Conservation (phyloP, 2,329 filamentous ascomycete genomes). For the Xylariales sp. region DNA sequence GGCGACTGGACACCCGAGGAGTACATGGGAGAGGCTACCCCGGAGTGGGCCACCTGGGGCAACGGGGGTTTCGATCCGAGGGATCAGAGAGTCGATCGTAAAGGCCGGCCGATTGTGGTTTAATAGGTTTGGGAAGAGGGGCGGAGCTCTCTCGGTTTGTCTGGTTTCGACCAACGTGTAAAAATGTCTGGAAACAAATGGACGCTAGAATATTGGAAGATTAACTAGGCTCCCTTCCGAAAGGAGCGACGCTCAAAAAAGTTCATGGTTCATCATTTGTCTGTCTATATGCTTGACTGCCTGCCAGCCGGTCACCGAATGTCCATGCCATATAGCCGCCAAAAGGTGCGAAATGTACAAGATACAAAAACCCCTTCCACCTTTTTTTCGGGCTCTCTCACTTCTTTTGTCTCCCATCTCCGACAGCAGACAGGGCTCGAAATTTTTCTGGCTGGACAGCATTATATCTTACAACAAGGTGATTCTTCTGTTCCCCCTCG, state of each 20-base stretch:
- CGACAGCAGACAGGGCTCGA: neutral
- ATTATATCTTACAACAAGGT: constrained; percentile 10
- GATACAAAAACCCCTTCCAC: constrained; percentile 1
- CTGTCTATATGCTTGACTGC: constrained; percentile 5
- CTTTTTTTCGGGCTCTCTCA: neutral
- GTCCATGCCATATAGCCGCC: constrained; percentile 3
- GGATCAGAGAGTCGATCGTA: constrained; percentile 81
- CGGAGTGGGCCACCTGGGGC: constrained; percentile 93
- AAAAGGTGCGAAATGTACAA: constrained; percentile 11
- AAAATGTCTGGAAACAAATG: too few species aligned
- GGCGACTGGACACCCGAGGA: constrained; percentile 81
- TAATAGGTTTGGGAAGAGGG: too few species aligned
- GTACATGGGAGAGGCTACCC: constrained; percentile 79
- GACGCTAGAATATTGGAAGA: too few species aligned
- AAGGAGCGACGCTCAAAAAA: constrained; percentile 1
- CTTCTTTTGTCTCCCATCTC: neutral
- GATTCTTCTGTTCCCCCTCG: too few species aligned
- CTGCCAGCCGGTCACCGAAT: constrained; percentile 4
- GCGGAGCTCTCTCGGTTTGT: too few species aligned
- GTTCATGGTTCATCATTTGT: constrained; percentile 9
- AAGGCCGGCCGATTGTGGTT: constrained; percentile 63
- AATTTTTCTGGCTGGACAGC: neutral
- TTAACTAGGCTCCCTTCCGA: too few species aligned
- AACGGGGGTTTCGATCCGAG: constrained; percentile 91
- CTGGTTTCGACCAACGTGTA: too few species aligned